Evolutionary conservation across 495 filamentous ascomycete species (phyloP).

Genomic region (Saxispiralis lemnorum): DNA sequence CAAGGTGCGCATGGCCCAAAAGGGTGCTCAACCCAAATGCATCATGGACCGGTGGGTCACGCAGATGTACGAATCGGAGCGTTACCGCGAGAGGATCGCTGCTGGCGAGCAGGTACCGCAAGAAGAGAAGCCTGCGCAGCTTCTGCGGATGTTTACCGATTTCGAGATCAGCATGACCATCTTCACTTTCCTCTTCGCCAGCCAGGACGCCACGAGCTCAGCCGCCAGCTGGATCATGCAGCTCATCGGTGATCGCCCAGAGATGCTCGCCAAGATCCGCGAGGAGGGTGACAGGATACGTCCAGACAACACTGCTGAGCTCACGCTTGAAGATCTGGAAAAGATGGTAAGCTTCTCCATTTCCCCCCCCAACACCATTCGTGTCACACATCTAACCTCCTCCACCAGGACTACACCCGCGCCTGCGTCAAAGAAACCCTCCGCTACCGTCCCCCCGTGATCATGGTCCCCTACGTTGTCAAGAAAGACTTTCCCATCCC

Average conservation of each 20-base stretch:
- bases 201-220: conserved; percentile 88
- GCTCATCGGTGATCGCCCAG: conserved; percentile 80
- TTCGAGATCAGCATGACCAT: conserved; percentile 87
- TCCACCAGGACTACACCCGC: conserved; percentile 50
- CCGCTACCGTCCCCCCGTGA: conserved; percentile 86
- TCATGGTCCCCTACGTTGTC: conserved; percentile 91
- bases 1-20: conserved; percentile 68
- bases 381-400: neutral
- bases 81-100: conserved; percentile 54
- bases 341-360: conserved; percentile 36
- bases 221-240: conserved; percentile 93
- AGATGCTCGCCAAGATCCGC: conserved; percentile 73
- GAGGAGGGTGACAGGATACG: conserved; percentile 74
- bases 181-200: conserved; percentile 96
- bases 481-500: conserved; percentile 94
- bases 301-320: conserved; percentile 47
- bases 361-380: neutral
- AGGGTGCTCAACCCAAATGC: conserved; percentile 70
- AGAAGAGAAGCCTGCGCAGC: conserved; percentile 58
- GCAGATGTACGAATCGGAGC: conserved; percentile 63
- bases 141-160: conserved; percentile 76
- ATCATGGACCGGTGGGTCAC: conserved; percentile 92
- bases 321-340: conserved; percentile 73
- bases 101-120: conserved; percentile 47
- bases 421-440: conserved; percentile 87